Conservation (phyloP, 2,329 filamentous ascomycete genomes). For the Colletotrichum sp. region DNA sequence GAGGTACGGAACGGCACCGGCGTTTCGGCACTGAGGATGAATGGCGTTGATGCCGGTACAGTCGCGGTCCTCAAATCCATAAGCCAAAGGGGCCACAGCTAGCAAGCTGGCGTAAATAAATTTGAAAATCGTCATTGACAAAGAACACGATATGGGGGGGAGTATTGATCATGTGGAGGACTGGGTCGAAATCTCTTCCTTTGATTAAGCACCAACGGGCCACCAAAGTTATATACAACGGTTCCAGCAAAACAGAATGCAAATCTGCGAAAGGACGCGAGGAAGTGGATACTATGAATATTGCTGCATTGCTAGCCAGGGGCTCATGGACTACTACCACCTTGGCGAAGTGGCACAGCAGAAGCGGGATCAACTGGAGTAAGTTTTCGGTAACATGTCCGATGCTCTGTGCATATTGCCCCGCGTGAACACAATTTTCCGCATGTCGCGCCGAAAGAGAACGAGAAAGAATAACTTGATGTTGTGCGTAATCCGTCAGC, state of each 20-base stretch:
- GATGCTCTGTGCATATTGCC: background rate
- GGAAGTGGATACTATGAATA: background rate
- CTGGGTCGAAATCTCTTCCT: background rate
- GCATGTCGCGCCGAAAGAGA: background rate
- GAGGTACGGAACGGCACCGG: slow-evolving; percentile 18
- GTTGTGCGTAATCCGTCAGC: background rate
- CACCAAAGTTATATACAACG: background rate
- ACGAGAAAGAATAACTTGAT: accelerated
- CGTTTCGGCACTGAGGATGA: background rate
- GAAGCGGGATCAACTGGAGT: background rate
- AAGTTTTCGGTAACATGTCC: background rate
- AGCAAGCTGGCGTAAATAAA: background rate
- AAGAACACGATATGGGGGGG: background rate
- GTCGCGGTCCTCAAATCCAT: background rate
- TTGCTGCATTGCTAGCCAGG: background rate
- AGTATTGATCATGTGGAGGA: background rate
- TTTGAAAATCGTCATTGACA: background rate
- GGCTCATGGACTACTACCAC: background rate
- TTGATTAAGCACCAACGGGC: background rate
- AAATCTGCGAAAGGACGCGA: background rate
- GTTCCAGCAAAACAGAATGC: background rate
- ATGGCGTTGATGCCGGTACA: slow-evolving; percentile 1
- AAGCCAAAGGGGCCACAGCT: background rate
- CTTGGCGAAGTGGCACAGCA: background rate
- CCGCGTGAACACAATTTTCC: background rate